Percentiles rank a stretch among this genome's conserved stretches.
These are phyloP conservation scores for Yarrowia yakushimensis DNA, from an alignment of 805 yeast genomes.

Conservation along the genomic window DNA sequence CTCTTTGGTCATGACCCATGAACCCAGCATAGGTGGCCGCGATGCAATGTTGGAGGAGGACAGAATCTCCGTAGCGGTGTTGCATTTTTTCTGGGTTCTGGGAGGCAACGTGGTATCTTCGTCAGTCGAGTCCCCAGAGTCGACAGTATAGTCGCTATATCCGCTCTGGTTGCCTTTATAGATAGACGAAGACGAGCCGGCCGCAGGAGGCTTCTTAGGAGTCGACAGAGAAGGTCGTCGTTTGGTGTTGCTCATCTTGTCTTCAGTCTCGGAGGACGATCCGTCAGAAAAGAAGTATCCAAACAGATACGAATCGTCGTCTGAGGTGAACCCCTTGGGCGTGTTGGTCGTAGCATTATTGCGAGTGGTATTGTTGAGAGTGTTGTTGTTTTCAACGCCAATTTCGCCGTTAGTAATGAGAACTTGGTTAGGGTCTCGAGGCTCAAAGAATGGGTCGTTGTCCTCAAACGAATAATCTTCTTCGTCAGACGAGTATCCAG, in stretches of 20 bases:
- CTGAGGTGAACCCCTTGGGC: conserved; percentile 3
- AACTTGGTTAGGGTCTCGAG: conserved; percentile 24
- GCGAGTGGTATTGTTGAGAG: neutral
- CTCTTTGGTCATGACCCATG: conserved; percentile 75
- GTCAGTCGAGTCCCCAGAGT: conserved; percentile 88
- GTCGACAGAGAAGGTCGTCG: neutral
- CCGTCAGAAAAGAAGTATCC: conserved; percentile 24
- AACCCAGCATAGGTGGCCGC: conserved; percentile 87
- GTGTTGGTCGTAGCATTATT: neutral
- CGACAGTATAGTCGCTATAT: conserved; percentile 28
- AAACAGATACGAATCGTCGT: conserved; percentile 20
- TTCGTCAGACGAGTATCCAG: conserved; percentile 21
- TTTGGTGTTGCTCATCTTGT: neutral
- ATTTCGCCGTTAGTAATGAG: conserved; percentile 24
- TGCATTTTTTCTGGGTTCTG: conserved; percentile 38
- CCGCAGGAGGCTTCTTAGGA: conserved; percentile 18
- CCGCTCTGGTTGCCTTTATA: conserved; percentile 3
- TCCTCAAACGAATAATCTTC: conserved; percentile 21
- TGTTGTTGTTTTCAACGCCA: conserved; percentile 10
- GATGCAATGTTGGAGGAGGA: conserved; percentile 76
- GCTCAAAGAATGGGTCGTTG: conserved; percentile 24
- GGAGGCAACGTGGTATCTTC: conserved; percentile 83
- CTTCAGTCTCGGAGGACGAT: conserved; percentile 6
- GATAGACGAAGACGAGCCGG: conserved; percentile 19
- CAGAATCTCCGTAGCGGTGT: conserved; percentile 78